phyloP scores from a whole-genome alignment of 2,329 filamentous ascomycete species.

The Diplocarpon rosae region DNA sequence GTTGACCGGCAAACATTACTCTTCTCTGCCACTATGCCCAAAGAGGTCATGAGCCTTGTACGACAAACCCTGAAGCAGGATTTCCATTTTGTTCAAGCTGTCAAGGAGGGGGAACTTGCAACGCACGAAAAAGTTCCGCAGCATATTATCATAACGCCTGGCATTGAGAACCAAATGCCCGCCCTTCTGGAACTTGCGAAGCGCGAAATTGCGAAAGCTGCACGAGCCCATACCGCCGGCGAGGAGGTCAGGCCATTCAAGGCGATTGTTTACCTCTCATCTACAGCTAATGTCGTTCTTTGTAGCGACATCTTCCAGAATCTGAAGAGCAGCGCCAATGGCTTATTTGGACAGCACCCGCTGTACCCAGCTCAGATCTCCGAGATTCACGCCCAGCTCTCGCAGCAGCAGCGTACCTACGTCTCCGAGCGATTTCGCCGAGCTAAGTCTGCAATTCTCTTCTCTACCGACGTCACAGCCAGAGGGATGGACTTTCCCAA shows the following conservation, averaged over 20 bases:
- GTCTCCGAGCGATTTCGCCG: constrained; percentile 63
- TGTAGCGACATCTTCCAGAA: constrained; percentile 42
- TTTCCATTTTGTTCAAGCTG: constrained; percentile 83
- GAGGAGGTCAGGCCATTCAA: constrained; percentile 51
- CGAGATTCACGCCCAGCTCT: constrained; percentile 70
- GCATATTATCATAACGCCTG: constrained; percentile 52
- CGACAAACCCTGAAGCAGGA: constrained; percentile 61
- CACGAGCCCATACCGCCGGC: constrained; percentile 3
- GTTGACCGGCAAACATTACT: constrained; percentile 80
- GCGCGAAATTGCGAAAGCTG: constrained; percentile 28
- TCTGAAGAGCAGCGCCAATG: constrained; percentile 10
- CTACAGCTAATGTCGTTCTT: constrained; percentile 60
- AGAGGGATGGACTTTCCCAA: constrained; percentile 76
- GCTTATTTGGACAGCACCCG: constrained; percentile 18
- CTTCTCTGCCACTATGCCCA: constrained; percentile 88
- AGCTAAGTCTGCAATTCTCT: constrained; percentile 49
- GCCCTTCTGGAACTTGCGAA: constrained; percentile 45
- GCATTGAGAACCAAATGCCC: constrained; percentile 70
- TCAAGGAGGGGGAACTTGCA: constrained; percentile 67
- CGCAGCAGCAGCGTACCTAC: constrained; percentile 56
- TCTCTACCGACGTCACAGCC: constrained; percentile 73
- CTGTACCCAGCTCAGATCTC: constrained; percentile 22
- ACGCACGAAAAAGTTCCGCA: constrained; percentile 84
- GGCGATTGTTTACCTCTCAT: constrained; percentile 83
- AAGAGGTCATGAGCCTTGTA: constrained; percentile 71